Conservation (phyloP, 495 filamentous ascomycete species). For the Penicillium crystallinum region DNA sequence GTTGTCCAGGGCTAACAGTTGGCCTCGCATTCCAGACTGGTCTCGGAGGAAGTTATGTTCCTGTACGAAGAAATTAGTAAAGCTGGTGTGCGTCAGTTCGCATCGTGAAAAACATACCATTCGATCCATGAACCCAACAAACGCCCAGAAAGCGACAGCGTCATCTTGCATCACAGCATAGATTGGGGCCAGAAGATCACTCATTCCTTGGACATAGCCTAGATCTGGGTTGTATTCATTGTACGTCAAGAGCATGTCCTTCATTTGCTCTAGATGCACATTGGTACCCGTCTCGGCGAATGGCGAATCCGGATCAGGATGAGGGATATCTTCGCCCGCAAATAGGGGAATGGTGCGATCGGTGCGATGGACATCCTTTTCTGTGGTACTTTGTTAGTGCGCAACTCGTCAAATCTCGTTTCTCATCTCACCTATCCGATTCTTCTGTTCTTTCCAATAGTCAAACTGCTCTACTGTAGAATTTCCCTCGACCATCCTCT, state of each 20-base stretch:
- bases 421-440: slow-evolving; percentile 72
- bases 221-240: slow-evolving; percentile 93
- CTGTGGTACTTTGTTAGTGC: slow-evolving; percentile 42
- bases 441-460: slow-evolving; percentile 93
- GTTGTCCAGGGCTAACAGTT: slow-evolving; percentile 86
- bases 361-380: slow-evolving; percentile 97
- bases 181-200: slow-evolving; percentile 88
- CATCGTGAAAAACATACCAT: slow-evolving; percentile 50
- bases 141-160: slow-evolving; percentile 93
- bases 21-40: slow-evolving; percentile 89
- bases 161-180: slow-evolving; percentile 98
- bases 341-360: slow-evolving; percentile 91
- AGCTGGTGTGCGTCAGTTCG: background rate
- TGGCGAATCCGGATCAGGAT: slow-evolving; percentile 93
- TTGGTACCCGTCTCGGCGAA: slow-evolving; percentile 90
- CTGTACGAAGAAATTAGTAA: slow-evolving; percentile 22
- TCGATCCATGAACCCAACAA: slow-evolving; percentile 91
- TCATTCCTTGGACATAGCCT: slow-evolving; percentile 98
- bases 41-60: slow-evolving; percentile 96
- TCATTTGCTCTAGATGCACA: slow-evolving; percentile 96
- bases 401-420: background rate
- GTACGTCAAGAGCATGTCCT: slow-evolving; percentile 97
- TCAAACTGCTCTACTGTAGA: slow-evolving; percentile 73
- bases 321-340: slow-evolving; percentile 94
- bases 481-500: slow-evolving; percentile 76